Evolutionary conservation across 768 basidiomycete genomes (phyloP).

Genomic region (Termitomyces sp.): DNA sequence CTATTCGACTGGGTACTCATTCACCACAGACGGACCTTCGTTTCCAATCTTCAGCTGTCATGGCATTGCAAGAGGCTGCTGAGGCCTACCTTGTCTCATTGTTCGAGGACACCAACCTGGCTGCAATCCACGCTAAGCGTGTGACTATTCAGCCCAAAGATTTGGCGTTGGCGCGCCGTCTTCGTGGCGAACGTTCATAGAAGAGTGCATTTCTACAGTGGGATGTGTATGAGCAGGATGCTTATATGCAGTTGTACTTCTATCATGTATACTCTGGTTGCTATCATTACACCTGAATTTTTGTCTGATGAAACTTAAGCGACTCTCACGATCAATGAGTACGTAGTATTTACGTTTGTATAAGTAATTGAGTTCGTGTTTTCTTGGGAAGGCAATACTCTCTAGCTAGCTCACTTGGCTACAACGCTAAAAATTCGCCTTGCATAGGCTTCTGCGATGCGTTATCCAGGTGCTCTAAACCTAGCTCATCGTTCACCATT

Average conservation of each 20-base stretch:
- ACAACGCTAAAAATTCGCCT: not conserved
- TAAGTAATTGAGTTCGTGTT: not conserved
- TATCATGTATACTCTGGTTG: slow-evolving; percentile 12
- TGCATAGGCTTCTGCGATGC: slow-evolving; percentile 17
- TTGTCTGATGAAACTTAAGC: no score
- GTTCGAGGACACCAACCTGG: slow-evolving; percentile 68
- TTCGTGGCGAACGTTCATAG: slow-evolving; percentile 36
- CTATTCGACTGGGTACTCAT: not conserved
- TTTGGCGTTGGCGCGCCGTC: slow-evolving; percentile 46
- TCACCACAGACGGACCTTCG: slow-evolving; percentile 61
- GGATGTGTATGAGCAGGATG: not conserved
- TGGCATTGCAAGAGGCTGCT: slow-evolving; percentile 66
- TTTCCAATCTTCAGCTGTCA: slow-evolving; percentile 71
- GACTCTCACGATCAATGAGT: no score
- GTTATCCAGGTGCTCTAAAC: slow-evolving; percentile 15
- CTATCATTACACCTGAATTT: not conserved
- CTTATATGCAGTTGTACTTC: not conserved
- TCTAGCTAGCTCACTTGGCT: not conserved
- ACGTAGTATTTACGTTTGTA: slow-evolving; percentile 17
- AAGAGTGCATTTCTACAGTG: not conserved
- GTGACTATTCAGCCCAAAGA: slow-evolving; percentile 66
- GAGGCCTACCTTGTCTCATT: slow-evolving; percentile 74
- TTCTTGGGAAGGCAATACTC: not conserved
- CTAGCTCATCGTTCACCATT: slow-evolving; percentile 12
- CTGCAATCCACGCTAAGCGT: slow-evolving; percentile 60